Percentiles rank a stretch among this genome's conserved stretches.
phyloP scores from a whole-genome alignment of 1,139 yeast genomes.

The Yamadazyma dushanensis region DNA sequence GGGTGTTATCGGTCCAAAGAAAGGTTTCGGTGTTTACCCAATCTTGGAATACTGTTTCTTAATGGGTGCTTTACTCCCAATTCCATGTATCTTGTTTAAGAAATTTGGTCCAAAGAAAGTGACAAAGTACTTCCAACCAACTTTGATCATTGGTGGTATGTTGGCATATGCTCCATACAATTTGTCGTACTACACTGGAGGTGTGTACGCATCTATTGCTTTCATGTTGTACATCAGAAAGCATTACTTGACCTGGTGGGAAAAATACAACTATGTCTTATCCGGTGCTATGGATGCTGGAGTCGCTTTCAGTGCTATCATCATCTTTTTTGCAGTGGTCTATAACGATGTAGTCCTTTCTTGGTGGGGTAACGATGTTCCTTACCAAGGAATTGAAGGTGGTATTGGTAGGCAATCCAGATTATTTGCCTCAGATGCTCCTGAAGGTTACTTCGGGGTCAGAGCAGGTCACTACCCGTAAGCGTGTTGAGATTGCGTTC shows the following conservation, averaged over 20 bases:
- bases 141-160: slow-evolving; percentile 40
- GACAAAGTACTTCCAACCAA: slow-evolving; percentile 40
- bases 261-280: slow-evolving; percentile 62
- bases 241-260: slow-evolving; percentile 58
- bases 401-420: slow-evolving; percentile 21
- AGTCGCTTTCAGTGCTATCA: slow-evolving; percentile 53
- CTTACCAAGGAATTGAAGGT: slow-evolving; percentile 47
- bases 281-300: slow-evolving; percentile 62
- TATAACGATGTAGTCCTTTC: slow-evolving; percentile 35
- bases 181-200: slow-evolving; percentile 52
- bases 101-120: slow-evolving; percentile 27
- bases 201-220: slow-evolving; percentile 43
- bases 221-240: slow-evolving; percentile 55
- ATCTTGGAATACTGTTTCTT: slow-evolving; percentile 49
- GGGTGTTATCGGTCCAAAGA: slow-evolving; percentile 62
- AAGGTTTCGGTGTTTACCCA: slow-evolving; percentile 54
- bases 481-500: too few relatives aligned
- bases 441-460: slow-evolving; percentile 50
- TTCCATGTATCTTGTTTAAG: slow-evolving; percentile 40
- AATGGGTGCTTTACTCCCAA: slow-evolving; percentile 49
- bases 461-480: slow-evolving; percentile 37
- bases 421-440: slow-evolving; percentile 20
- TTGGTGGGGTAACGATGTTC: slow-evolving; percentile 66
- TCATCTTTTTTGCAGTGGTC: slow-evolving; percentile 58
- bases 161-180: slow-evolving; percentile 55